Conservation (phyloP, 179 eudicot genomes). For the Silene vulgaris region DNA sequence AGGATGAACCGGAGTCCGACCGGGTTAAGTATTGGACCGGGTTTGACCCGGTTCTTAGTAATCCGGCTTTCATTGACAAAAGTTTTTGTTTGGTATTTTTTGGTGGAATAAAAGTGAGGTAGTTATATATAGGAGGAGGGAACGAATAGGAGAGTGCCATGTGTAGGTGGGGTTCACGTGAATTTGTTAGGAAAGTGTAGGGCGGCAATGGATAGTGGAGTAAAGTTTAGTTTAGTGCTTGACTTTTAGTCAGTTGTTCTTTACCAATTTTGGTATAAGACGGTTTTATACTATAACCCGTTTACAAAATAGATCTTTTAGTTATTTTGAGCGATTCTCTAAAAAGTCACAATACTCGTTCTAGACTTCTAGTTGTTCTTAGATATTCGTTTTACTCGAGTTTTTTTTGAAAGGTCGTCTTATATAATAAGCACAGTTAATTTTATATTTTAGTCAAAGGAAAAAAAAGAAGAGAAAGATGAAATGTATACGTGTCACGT, state of each 20-base stretch:
- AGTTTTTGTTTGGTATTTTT: not conserved
- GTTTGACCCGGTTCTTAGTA: constrained; percentile 50
- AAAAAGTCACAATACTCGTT: too few relatives aligned
- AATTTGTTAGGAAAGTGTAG: constrained; percentile 16
- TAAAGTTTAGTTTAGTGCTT: not conserved
- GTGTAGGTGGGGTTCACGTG: constrained; percentile 23
- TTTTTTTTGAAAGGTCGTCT: too few relatives aligned
- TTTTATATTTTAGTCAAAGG: too few relatives aligned
- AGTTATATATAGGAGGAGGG: constrained; percentile 16
- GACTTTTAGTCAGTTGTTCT: not conserved
- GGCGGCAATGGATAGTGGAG: constrained; percentile 16
- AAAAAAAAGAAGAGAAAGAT: too few relatives aligned
- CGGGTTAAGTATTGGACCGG: constrained; percentile 34
- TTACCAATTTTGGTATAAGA: too few relatives aligned
- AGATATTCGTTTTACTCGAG: too few relatives aligned
- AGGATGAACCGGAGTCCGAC: constrained; percentile 22
- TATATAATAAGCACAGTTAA: too few relatives aligned
- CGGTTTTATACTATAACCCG: too few relatives aligned
- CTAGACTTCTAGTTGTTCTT: too few relatives aligned
- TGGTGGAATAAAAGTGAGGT: not conserved
- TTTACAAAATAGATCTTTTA: too few relatives aligned
- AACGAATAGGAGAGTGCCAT: constrained; percentile 20
- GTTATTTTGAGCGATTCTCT: too few relatives aligned
- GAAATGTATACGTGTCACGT: constrained; percentile 23
- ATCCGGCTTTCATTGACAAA: constrained; percentile 23